A percentile compares a stretch with the other conserved stretches of the same genome.
These are phyloP conservation scores for Ceratocystis papillata DNA, from an alignment of 2,329 filamentous ascomycete genomes.

Conservation along the genomic window DNA sequence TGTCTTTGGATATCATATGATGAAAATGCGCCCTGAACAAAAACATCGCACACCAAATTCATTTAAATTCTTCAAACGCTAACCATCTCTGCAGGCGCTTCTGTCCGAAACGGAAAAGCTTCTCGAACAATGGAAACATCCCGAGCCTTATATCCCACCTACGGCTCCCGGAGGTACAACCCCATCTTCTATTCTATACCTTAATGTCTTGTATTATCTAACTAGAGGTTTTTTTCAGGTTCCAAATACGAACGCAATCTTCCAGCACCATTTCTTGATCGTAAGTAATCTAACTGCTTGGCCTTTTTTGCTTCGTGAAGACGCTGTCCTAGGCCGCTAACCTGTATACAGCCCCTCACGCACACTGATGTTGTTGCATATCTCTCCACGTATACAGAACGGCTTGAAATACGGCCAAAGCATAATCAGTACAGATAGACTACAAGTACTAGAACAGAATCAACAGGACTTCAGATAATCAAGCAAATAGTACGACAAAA, in stretches of 20 bases:
- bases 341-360: slow-evolving; percentile 16
- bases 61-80: background rate
- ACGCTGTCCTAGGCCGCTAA: background rate
- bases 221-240: slow-evolving; percentile 40
- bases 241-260: slow-evolving; percentile 96
- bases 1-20: background rate
- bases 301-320: too few species aligned
- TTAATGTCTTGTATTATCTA: background rate
- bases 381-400: background rate
- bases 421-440: background rate
- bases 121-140: slow-evolving; percentile 91
- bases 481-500: background rate
- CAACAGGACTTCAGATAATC: background rate
- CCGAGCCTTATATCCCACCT: slow-evolving; percentile 80
- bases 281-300: slow-evolving; percentile 45
- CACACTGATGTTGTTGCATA: background rate
- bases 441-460: slow-evolving; percentile 2
- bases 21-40: background rate
- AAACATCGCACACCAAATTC: background rate
- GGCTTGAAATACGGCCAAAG: background rate
- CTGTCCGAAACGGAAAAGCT: slow-evolving; percentile 80
- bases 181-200: background rate
- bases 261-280: slow-evolving; percentile 64
- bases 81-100: slow-evolving; percentile 49
- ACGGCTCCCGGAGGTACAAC: slow-evolving; percentile 79